Evolutionary conservation across 2,329 filamentous ascomycete species (phyloP).

Genomic region (Penicillium sp.): DNA sequence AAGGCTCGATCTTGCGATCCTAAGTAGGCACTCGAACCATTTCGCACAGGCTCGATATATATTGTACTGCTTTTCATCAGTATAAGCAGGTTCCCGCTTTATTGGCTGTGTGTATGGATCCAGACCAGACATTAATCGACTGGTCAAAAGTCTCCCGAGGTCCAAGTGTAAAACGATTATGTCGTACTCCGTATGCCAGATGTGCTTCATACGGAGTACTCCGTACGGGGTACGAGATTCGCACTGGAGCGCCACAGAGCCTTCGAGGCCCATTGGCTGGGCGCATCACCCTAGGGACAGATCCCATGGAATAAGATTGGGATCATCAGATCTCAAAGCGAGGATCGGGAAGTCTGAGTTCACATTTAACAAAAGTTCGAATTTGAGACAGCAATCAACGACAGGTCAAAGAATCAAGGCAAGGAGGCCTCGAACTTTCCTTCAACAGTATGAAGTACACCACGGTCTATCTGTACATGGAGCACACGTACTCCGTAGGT

Average conservation of each 20-base stretch:
- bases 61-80: not conserved
- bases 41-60: not conserved
- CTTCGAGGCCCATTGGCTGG: not conserved
- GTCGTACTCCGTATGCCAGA: not conserved
- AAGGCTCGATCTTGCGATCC: not conserved
- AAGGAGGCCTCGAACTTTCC: not conserved
- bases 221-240: not conserved
- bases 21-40: not conserved
- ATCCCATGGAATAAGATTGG: slow-evolving; percentile 11
- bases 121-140: not conserved
- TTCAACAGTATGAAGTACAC: too few species aligned
- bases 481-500: too few species aligned
- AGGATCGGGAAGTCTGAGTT: not conserved
- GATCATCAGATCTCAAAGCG: slow-evolving; percentile 17
- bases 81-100: not conserved
- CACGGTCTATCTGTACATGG: too few species aligned
- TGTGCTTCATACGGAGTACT: not conserved
- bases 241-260: not conserved
- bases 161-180: not conserved
- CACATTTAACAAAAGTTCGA: not conserved
- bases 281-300: not conserved
- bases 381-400: too few species aligned
- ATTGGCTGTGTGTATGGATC: not conserved
- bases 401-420: not conserved
- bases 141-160: not conserved